A percentile compares a stretch with the other conserved stretches of the same genome.
phyloP scores from a whole-genome alignment of 192 early-diverging fungal genomes.

The Entomortierella parvispora region DNA sequence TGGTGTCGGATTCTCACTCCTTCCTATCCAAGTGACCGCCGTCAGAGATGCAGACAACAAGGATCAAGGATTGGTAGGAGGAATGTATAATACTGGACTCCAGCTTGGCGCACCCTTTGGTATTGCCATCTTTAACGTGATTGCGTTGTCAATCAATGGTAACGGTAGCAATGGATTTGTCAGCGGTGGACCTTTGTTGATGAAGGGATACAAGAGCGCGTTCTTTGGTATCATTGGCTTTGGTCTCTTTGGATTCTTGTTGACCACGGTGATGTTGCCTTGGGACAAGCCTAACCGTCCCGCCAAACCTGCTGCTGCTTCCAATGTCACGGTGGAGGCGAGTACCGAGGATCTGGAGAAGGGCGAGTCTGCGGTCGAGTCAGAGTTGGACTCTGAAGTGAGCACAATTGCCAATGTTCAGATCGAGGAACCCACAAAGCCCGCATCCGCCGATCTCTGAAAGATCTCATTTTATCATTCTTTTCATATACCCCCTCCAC shows the following conservation, averaged over 20 bases:
- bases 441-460: too few species aligned
- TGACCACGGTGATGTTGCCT: neutral
- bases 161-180: neutral
- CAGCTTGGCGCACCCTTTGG: slow-evolving; percentile 51
- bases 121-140: slow-evolving; percentile 44
- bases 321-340: too few species aligned
- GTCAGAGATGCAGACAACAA: slow-evolving; percentile 33
- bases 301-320: too few species aligned
- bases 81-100: slow-evolving; percentile 44
- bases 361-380: too few species aligned
- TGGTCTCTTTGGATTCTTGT: neutral
- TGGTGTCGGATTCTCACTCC: slow-evolving; percentile 27
- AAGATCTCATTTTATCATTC: too few species aligned
- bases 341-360: too few species aligned
- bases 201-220: neutral
- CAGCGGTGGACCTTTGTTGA: neutral
- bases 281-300: neutral
- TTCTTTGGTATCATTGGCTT: neutral
- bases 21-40: slow-evolving; percentile 36
- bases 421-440: too few species aligned
- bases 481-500: too few species aligned
- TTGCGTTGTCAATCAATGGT: slow-evolving; percentile 28
- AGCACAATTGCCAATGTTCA: too few species aligned
- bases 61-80: slow-evolving; percentile 42
- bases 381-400: too few species aligned